Conservation (phyloP, 169 alveolate species). For the Cryptosporidium andersoni region DNA sequence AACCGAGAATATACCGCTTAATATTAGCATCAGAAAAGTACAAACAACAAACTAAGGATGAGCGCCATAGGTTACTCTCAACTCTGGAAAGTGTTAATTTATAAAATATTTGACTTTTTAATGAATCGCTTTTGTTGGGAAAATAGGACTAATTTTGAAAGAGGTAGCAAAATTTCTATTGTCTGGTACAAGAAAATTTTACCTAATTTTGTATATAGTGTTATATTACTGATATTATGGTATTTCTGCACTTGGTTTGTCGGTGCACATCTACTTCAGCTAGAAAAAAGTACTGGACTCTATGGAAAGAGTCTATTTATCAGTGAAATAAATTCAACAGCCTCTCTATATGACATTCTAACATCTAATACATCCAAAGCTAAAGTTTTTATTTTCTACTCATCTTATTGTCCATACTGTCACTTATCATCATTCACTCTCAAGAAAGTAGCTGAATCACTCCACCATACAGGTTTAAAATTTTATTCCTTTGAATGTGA, state of each 20-base stretch:
- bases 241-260: constrained; percentile 67
- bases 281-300: constrained; percentile 48
- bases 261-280: constrained; percentile 59
- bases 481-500: constrained; percentile 69
- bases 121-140: constrained; percentile 68
- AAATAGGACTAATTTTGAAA: not conserved
- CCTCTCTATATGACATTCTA: constrained; percentile 18
- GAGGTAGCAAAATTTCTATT: not conserved
- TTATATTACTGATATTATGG: constrained; percentile 26
- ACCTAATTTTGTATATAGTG: constrained; percentile 40
- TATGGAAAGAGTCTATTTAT: constrained; percentile 29
- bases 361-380: not conserved
- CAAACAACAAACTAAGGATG: too few species aligned
- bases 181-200: not conserved
- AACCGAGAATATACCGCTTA: too few species aligned
- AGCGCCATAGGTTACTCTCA: not conserved
- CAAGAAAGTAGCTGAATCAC: constrained; percentile 57
- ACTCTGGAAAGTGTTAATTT: not conserved
- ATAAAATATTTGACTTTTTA: not conserved
- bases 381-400: constrained; percentile 52
- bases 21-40: too few species aligned
- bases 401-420: constrained; percentile 60
- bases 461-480: constrained; percentile 24
- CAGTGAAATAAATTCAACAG: constrained; percentile 26
- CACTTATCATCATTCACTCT: constrained; percentile 44